Conservation (phyloP, 2,329 filamentous ascomycete genomes). For the Rhynchosporium secalis region DNA sequence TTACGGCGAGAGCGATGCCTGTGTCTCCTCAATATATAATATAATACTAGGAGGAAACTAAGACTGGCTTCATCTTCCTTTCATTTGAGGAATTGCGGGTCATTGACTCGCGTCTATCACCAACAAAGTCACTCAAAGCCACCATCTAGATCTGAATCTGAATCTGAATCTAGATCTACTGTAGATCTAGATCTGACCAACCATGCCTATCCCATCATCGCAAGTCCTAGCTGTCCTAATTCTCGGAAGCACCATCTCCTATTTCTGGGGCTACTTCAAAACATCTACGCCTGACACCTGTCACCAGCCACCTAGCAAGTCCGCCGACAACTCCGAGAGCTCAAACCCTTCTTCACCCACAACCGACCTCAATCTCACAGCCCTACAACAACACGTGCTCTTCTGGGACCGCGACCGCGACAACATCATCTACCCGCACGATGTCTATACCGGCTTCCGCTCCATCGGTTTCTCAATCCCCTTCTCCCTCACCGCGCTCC, state of each 20-base stretch:
- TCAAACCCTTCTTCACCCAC: neutral
- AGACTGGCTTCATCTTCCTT: neutral
- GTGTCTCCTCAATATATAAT: too few species aligned
- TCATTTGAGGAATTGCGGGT: too few species aligned
- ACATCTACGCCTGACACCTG: neutral
- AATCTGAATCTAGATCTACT: neutral
- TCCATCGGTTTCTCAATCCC: constrained; percentile 47
- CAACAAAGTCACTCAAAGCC: too few species aligned
- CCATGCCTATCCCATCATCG: neutral
- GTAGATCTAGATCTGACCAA: neutral
- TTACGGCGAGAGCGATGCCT: too few species aligned
- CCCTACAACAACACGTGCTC: constrained; percentile 51
- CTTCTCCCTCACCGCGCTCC: constrained; percentile 45
- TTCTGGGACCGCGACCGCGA: constrained; percentile 54
- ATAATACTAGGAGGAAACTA: too few species aligned
- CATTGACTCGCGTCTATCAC: too few species aligned
- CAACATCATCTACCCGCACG: constrained; percentile 51
- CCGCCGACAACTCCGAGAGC: neutral
- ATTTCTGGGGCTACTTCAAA: neutral
- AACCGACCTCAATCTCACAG: constrained; percentile 5
- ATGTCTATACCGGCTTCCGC: constrained; percentile 50
- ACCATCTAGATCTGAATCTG: neutral
- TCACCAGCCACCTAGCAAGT: neutral
- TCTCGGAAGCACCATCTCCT: neutral
- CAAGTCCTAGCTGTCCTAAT: neutral